These are phyloP conservation scores for Hortiboletus rubellus DNA, from an alignment of 1,284 basidiomycete genomes.

Conservation along the genomic window DNA sequence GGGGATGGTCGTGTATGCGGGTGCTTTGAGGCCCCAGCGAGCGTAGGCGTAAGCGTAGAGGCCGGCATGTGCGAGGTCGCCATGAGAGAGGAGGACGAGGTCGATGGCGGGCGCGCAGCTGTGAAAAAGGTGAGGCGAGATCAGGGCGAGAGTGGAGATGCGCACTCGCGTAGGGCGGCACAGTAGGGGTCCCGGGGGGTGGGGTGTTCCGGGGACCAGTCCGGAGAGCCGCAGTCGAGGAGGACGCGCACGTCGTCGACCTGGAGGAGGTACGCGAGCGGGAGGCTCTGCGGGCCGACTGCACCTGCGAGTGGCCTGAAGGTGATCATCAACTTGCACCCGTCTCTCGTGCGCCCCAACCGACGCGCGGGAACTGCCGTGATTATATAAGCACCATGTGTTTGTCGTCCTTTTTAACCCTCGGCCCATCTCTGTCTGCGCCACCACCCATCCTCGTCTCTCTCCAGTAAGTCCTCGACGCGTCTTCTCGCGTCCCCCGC, in stretches of 20 bases:
- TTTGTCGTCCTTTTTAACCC: slow-evolving; percentile 39
- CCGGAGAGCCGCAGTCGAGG: slow-evolving; percentile 91
- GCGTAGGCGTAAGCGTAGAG: slow-evolving; percentile 91
- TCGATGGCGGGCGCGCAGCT: slow-evolving; percentile 77
- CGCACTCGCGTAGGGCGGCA: slow-evolving; percentile 62
- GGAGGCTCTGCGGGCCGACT: slow-evolving; percentile 64
- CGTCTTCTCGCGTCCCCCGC: slow-evolving; percentile 27
- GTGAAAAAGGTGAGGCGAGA: slow-evolving; percentile 17
- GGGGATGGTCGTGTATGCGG: slow-evolving; percentile 94
- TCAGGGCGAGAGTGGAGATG: slow-evolving; percentile 28
- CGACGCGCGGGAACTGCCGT: slow-evolving; percentile 35
- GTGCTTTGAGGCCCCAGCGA: slow-evolving; percentile 85
- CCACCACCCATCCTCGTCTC: slow-evolving; percentile 32
- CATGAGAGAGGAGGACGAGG: slow-evolving; percentile 91
- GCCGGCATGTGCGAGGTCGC: slow-evolving; percentile 85
- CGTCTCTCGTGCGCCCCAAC: neutral
- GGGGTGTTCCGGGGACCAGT: slow-evolving; percentile 66
- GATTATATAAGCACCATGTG: slow-evolving; percentile 38
- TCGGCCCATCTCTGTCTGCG: slow-evolving; percentile 37
- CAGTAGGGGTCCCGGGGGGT: slow-evolving; percentile 62
- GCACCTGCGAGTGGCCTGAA: slow-evolving; percentile 89
- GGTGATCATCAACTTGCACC: slow-evolving; percentile 72
- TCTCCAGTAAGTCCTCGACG: slow-evolving; percentile 32
- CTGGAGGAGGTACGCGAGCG: slow-evolving; percentile 85
- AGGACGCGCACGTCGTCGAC: slow-evolving; percentile 94